Conservation (phyloP, 352 stramenopile genomes). For the Phytophthora foliorum region DNA sequence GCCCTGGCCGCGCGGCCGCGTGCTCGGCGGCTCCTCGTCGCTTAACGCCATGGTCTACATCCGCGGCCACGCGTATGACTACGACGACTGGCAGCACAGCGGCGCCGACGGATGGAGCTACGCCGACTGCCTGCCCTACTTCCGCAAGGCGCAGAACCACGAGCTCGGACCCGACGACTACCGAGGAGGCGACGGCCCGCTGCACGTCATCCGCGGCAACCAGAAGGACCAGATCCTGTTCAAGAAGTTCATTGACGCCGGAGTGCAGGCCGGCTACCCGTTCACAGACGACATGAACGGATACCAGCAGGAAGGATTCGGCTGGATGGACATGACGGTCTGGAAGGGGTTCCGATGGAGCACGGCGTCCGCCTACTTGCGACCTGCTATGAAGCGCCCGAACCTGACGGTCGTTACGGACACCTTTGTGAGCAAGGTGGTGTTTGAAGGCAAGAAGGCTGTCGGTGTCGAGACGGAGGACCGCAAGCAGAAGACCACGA, state of each 20-base stretch:
- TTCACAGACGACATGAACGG: slow-evolving; percentile 93
- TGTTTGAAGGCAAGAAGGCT: slow-evolving; percentile 85
- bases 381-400: slow-evolving; percentile 66
- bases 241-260: slow-evolving; percentile 91
- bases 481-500: slow-evolving; percentile 62
- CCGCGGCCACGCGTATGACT: slow-evolving; percentile 88
- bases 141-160: slow-evolving; percentile 87
- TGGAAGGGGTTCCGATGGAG: slow-evolving; percentile 87
- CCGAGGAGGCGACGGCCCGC: slow-evolving; percentile 81
- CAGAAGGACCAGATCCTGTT: slow-evolving; percentile 89
- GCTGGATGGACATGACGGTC: slow-evolving; percentile 93
- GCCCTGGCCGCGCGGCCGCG: slow-evolving; percentile 87
- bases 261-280: slow-evolving; percentile 85
- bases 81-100: slow-evolving; percentile 85
- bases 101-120: slow-evolving; percentile 89
- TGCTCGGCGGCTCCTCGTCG: slow-evolving; percentile 90
- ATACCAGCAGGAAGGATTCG: slow-evolving; percentile 91
- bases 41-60: slow-evolving; percentile 95
- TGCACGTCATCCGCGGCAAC: slow-evolving; percentile 82
- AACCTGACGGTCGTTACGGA: slow-evolving; percentile 86
- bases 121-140: slow-evolving; percentile 89
- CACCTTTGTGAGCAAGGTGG: slow-evolving; percentile 85
- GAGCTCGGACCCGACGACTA: slow-evolving; percentile 83
- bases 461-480: slow-evolving; percentile 80
- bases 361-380: slow-evolving; percentile 79